Evolutionary conservation across 2,329 filamentous ascomycete genomes (phyloP), one percentile per base, ranked within the genome.

Genomic region (Cladosporium sp.): DNA sequence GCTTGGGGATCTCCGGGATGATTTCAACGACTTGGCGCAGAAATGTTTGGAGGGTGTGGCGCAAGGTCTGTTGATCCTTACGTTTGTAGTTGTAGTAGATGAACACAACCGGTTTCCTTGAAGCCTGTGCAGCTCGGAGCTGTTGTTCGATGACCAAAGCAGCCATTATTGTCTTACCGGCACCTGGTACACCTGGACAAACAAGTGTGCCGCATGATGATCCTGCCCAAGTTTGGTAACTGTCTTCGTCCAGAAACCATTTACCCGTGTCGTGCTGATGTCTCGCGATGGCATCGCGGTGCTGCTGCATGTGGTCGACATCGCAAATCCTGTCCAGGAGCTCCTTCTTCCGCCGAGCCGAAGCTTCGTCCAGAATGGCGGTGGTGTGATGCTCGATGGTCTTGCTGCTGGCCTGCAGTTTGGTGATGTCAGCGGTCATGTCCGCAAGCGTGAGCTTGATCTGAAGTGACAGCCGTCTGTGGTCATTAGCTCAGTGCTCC

Each of bases 71-170:
- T 24, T 55, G 52, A 6, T 32, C 24, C 2, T 21, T 36, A 15
- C 36, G 7, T 24, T 64, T 64, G 51, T 57, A 64, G 21, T 47
- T 57, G 51, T 32, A 64, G 26, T 64, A 64, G 1, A 64, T 44
- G 26, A 64, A 57, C 5, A 34, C 49, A 5, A 64, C 26, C 2
- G 60, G 51, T 0, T 24, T 14, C 28, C 36, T 11, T 1, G 36
- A 3, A 32, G 2, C 34, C 11, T 1, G n/a, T 5, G 14, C 24
- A 1, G 30, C 26, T 8, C 49, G 60, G 18, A 64, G 60, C 7
- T 24, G 51, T 24, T 44, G 36, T 44, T 64, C 60, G 12, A 64
- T 34, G 14, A 57, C 49, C 15, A 64, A 32, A 4, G 60, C 49
- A 21, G 60, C 49, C 49, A 64, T 64, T 7, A 64, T 57, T 1